These are phyloP conservation scores for Teunomyces panamensis DNA, from an alignment of 805 yeast species.

Conservation along the genomic window DNA sequence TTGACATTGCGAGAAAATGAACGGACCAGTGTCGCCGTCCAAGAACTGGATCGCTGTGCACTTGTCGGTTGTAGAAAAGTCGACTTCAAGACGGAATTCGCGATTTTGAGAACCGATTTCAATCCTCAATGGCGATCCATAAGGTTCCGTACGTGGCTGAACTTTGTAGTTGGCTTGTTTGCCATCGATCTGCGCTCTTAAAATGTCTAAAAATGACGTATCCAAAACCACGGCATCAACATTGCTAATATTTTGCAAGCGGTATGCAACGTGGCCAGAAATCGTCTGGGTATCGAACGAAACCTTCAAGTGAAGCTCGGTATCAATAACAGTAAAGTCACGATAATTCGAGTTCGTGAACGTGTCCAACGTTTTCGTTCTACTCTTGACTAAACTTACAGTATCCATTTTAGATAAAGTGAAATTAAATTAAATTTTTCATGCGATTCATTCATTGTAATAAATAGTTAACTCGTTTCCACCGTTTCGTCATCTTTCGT, in stretches of 20 bases:
- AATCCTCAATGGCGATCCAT: conserved; percentile 57
- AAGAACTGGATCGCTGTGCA: conserved; percentile 89
- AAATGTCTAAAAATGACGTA: conserved; percentile 58
- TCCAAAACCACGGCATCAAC: conserved; percentile 55
- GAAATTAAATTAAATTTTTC: neutral
- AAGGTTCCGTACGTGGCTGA: conserved; percentile 45
- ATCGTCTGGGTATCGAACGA: conserved; percentile 53
- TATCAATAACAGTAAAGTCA: conserved; percentile 47
- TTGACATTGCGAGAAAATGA: conserved; percentile 85
- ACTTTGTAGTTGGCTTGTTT: conserved; percentile 28
- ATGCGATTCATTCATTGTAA: neutral
- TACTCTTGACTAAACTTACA: neutral
- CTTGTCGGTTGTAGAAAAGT: conserved; percentile 55
- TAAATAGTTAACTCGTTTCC: neutral
- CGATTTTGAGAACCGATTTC: conserved; percentile 10
- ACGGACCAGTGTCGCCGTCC: conserved; percentile 66
- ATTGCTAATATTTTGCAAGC: conserved; percentile 30
- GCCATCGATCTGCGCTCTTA: conserved; percentile 44
- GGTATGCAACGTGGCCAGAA: conserved; percentile 52
- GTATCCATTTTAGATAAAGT: neutral
- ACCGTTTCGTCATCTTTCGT: conserved; percentile 31
- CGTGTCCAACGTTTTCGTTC: conserved; percentile 15
- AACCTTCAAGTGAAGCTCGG: conserved; percentile 53
- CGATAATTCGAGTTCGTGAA: conserved; percentile 57
- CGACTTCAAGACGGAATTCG: conserved; percentile 48